These are phyloP conservation scores for Microcos paniculata DNA, from an alignment of 345 rosid genomes.

Conservation along the genomic window DNA sequence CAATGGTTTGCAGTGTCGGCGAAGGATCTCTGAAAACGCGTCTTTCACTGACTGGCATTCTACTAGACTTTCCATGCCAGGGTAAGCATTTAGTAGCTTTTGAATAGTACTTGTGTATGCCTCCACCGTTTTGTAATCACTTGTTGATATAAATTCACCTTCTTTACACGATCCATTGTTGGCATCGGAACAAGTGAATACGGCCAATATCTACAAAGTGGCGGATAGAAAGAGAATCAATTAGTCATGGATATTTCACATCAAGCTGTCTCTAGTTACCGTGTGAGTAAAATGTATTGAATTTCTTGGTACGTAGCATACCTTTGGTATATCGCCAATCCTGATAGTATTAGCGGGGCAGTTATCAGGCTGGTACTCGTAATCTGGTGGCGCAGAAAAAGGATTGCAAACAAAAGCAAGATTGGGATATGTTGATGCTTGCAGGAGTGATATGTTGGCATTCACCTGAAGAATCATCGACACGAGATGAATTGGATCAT, in stretches of 20 bases:
- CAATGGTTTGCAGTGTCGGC: slow-evolving; percentile 51
- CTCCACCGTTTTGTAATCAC: slow-evolving; percentile 32
- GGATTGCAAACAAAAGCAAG: slow-evolving; percentile 59
- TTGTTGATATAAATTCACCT: slow-evolving; percentile 39
- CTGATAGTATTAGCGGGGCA: slow-evolving; percentile 51
- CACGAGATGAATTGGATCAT: background rate
- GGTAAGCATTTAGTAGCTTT: slow-evolving; percentile 49
- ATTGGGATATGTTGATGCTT: slow-evolving; percentile 12
- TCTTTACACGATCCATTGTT: slow-evolving; percentile 37
- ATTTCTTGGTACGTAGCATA: background rate
- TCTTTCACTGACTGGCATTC: slow-evolving; percentile 55
- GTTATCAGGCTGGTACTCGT: slow-evolving; percentile 39
- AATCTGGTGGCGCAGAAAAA: slow-evolving; percentile 60
- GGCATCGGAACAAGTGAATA: slow-evolving; percentile 42
- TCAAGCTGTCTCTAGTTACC: too few species aligned
- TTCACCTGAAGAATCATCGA: slow-evolving; percentile 40
- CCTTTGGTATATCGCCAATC: slow-evolving; percentile 61
- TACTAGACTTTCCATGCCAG: slow-evolving; percentile 51
- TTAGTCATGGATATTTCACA: background rate
- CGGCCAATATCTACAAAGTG: slow-evolving; percentile 25
- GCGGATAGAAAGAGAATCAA: background rate
- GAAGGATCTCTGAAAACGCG: slow-evolving; percentile 52
- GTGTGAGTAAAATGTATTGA: background rate
- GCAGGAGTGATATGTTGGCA: slow-evolving; percentile 44
- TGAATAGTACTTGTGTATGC: slow-evolving; percentile 56